Evolutionary conservation across 805 yeast species (phyloP).

Genomic region (Saccharomycopsis javanensis): DNA sequence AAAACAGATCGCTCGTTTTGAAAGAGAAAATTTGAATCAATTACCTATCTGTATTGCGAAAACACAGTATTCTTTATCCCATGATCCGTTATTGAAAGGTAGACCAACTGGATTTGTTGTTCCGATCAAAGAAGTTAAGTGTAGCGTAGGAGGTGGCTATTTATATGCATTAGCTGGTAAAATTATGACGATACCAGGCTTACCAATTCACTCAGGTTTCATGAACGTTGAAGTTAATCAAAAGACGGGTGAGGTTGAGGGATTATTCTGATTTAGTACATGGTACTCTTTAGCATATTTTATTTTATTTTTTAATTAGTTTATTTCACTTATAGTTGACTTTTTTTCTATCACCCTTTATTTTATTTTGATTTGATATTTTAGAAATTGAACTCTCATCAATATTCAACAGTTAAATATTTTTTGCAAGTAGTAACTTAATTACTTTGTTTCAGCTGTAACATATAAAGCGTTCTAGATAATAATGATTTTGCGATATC

Average conservation of each 20-base stretch:
- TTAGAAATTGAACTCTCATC: too few relatives aligned
- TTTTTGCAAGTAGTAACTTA: too few relatives aligned
- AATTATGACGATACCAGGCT: slow-evolving; percentile 94
- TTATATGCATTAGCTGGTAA: slow-evolving; percentile 94
- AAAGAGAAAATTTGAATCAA: slow-evolving; percentile 79
- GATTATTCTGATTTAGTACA: slow-evolving; percentile 49
- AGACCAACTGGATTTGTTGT: slow-evolving; percentile 90
- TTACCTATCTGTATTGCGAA: slow-evolving; percentile 95
- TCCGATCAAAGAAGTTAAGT: slow-evolving; percentile 91
- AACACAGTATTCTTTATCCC: slow-evolving; percentile 93
- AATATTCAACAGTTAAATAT: too few relatives aligned
- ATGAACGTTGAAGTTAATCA: slow-evolving; percentile 91
- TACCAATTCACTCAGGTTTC: slow-evolving; percentile 92
- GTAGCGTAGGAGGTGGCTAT: slow-evolving; percentile 94
- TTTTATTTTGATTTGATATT: too few relatives aligned
- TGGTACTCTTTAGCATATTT: background rate
- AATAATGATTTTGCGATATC: too few relatives aligned
- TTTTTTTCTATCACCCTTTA: background rate
- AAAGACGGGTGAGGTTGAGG: slow-evolving; percentile 85
- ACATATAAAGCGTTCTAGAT: too few relatives aligned
- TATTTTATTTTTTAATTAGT: background rate
- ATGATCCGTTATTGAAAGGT: slow-evolving; percentile 87
- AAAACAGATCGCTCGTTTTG: slow-evolving; percentile 70
- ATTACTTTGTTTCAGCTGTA: too few relatives aligned
- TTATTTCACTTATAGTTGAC: background rate